Percentiles rank a stretch among this genome's conserved stretches.
These are phyloP conservation scores for Zizania latifolia DNA, from an alignment of 176 grass and related monocot species.

Conservation along the genomic window DNA sequence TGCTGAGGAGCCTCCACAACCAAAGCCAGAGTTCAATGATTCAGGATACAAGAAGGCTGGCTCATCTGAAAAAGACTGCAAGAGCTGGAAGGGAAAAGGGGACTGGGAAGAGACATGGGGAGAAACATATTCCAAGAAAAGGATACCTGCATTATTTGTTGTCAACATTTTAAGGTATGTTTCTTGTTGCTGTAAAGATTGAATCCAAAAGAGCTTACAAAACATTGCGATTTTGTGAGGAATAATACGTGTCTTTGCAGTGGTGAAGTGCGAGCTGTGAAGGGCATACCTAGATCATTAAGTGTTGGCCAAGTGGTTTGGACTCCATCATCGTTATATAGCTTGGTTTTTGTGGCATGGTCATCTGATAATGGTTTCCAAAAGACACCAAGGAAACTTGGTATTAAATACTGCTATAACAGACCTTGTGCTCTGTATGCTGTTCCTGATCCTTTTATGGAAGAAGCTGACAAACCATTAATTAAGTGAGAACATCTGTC, in stretches of 20 bases:
- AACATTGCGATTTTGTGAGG: slow-evolving; percentile 4
- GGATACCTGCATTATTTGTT: slow-evolving; percentile 71
- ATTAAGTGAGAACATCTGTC: slow-evolving; percentile 36
- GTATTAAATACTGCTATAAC: slow-evolving; percentile 96
- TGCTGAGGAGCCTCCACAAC: slow-evolving; percentile 74
- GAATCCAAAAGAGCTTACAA: background rate
- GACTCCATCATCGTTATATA: slow-evolving; percentile 55
- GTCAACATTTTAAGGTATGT: slow-evolving; percentile 62
- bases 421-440: slow-evolving; percentile 79
- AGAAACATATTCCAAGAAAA: slow-evolving; percentile 91
- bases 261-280: slow-evolving; percentile 68
- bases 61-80: slow-evolving; percentile 62
- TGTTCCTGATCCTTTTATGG: slow-evolving; percentile 55
- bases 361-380: slow-evolving; percentile 76
- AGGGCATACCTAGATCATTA: slow-evolving; percentile 65
- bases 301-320: slow-evolving; percentile 94
- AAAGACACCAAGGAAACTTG: slow-evolving; percentile 74
- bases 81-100: slow-evolving; percentile 92
- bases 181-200: slow-evolving; percentile 10
- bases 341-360: slow-evolving; percentile 93
- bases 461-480: slow-evolving; percentile 31
- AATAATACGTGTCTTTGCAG: slow-evolving; percentile 34
- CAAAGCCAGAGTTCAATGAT: slow-evolving; percentile 72
- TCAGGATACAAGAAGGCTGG: slow-evolving; percentile 67
- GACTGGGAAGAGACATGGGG: slow-evolving; percentile 92